Evolutionary conservation across 2,329 filamentous ascomycete species (phyloP).

Genomic region (Acrocalymma vagum): DNA sequence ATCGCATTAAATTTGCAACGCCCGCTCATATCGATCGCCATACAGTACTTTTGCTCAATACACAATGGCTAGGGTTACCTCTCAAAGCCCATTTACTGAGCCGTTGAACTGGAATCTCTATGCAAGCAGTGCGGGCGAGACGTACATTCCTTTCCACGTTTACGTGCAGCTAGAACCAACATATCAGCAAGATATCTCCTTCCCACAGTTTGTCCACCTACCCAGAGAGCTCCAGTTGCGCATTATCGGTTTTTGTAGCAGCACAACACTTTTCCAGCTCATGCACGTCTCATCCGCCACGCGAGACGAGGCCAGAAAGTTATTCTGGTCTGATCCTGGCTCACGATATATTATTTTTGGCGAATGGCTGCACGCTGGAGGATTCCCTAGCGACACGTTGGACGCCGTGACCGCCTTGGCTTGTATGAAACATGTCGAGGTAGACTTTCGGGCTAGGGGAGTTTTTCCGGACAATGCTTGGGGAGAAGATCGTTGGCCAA

Average conservation of each 20-base stretch:
- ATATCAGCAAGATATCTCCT: background rate
- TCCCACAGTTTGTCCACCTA: conserved; percentile 10
- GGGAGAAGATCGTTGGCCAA: conserved; percentile 4
- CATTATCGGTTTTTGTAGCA: conserved; percentile 16
- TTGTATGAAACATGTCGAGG: conserved; percentile 10
- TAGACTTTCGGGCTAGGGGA: conserved; percentile 2
- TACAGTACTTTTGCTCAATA: no score
- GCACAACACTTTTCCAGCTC: conserved; percentile 21
- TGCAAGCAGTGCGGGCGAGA: no score
- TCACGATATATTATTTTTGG: conserved; percentile 13
- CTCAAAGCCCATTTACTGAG: no score
- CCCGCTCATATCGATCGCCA: no score
- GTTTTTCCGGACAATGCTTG: background rate
- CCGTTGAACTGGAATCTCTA: no score
- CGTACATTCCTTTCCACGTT: no score
- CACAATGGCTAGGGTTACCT: no score
- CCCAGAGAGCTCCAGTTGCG: conserved; percentile 18
- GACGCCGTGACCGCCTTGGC: conserved; percentile 6
- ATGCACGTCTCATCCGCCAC: conserved; percentile 17
- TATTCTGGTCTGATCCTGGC: conserved; percentile 15
- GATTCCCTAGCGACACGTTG: conserved; percentile 8
- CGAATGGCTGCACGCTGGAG: conserved; percentile 15
- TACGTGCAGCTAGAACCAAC: no score
- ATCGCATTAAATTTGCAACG: no score
- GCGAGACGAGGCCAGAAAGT: conserved; percentile 14